Evolutionary conservation across 441 rosid genomes (phyloP).

Genomic region (Corymbia calophylla): DNA sequence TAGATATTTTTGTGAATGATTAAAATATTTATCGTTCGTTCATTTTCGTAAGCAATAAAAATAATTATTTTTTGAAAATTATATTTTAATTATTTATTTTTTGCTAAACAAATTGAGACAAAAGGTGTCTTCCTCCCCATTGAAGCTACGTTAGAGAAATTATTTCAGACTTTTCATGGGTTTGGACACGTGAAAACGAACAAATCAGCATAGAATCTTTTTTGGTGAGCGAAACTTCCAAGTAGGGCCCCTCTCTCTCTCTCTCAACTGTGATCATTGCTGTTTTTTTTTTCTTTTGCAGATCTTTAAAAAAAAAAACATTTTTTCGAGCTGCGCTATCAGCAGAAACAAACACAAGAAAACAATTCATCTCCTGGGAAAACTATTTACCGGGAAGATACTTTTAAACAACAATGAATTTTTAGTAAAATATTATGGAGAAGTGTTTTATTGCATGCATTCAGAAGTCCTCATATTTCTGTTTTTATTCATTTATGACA

Average conservation of each 20-base stretch:
- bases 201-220: background rate
- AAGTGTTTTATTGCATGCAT: background rate
- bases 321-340: background rate
- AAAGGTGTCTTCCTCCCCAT: rapidly evolving
- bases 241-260: background rate
- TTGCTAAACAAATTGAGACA: no score
- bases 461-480: background rate
- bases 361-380: background rate
- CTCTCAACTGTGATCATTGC: no score
- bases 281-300: no score
- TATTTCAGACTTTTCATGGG: background rate
- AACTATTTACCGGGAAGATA: background rate
- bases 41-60: no score
- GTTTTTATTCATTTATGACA: background rate
- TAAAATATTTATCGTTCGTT: no score
- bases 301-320: no score
- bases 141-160: background rate
- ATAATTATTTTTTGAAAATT: no score
- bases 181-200: background rate
- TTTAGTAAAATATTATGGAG: background rate
- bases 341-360: background rate
- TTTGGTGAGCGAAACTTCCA: background rate
- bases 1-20: no score
- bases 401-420: background rate
- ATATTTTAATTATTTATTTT: no score